A percentile compares a stretch with the other conserved stretches of the same genome.
Evolutionary conservation across 495 filamentous ascomycete genomes (phyloP).

Genomic region (Acidomyces sp.): DNA sequence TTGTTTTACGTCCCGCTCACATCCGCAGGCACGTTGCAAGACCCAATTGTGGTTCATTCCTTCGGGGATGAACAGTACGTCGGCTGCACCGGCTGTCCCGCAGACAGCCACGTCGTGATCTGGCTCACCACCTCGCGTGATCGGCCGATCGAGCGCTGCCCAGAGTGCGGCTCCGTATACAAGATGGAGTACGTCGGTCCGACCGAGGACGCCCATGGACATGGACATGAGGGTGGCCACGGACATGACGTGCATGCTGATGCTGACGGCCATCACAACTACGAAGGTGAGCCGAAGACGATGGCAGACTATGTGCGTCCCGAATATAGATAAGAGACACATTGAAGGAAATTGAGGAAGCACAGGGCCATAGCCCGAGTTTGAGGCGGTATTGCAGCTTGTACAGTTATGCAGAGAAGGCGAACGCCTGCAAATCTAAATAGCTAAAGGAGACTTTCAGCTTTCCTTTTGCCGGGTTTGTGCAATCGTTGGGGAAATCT

Average conservation of each 20-base stretch:
- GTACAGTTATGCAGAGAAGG: too few relatives aligned
- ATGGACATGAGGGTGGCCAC: slow-evolving; percentile 36
- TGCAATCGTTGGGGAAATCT: too few relatives aligned
- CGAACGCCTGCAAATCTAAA: too few relatives aligned
- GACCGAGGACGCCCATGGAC: slow-evolving; percentile 34
- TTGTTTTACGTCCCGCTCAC: neutral
- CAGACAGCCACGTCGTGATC: slow-evolving; percentile 75
- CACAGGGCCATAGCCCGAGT: too few relatives aligned
- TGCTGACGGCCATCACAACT: slow-evolving; percentile 26
- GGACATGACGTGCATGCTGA: slow-evolving; percentile 20
- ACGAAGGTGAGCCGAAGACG: slow-evolving; percentile 68
- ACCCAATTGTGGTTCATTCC: slow-evolving; percentile 80
- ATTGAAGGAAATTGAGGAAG: too few relatives aligned
- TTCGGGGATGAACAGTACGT: slow-evolving; percentile 92
- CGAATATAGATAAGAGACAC: slow-evolving; percentile 86
- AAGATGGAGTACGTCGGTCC: slow-evolving; percentile 95
- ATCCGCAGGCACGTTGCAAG: slow-evolving; percentile 60
- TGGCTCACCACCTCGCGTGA: slow-evolving; percentile 84
- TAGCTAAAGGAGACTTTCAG: too few relatives aligned
- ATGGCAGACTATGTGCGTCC: slow-evolving; percentile 87
- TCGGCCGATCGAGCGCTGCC: slow-evolving; percentile 83
- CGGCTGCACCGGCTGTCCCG: slow-evolving; percentile 89
- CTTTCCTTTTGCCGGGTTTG: too few relatives aligned
- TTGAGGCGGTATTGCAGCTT: too few relatives aligned
- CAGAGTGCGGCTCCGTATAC: slow-evolving; percentile 87